Conservation (phyloP, 2,329 filamentous ascomycete genomes). For the Aureobasidium uvarum region DNA sequence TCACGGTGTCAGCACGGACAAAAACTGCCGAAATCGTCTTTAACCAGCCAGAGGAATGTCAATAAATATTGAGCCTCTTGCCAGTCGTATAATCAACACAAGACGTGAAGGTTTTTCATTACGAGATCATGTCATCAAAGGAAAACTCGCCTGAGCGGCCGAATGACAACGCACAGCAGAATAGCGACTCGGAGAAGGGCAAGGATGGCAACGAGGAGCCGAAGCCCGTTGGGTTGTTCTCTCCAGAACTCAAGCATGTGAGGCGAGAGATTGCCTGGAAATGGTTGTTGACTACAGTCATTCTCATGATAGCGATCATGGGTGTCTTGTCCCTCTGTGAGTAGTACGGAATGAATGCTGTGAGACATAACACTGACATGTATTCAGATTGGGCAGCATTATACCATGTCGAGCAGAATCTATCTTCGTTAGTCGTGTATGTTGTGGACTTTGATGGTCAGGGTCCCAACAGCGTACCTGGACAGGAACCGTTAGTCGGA, state of each 20-base stretch:
- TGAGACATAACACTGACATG: not conserved
- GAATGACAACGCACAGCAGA: conserved; percentile 5
- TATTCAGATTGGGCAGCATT: conserved; percentile 56
- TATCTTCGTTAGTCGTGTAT: conserved; percentile 52
- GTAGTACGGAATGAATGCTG: not conserved
- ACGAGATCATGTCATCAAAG: conserved; percentile 9
- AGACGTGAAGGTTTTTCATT: not conserved
- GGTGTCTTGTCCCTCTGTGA: conserved; percentile 52
- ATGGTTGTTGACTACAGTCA: conserved; percentile 47
- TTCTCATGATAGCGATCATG: conserved; percentile 58
- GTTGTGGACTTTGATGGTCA: conserved; percentile 64
- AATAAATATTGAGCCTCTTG: conserved; percentile 5
- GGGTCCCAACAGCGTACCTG: conserved; percentile 50
- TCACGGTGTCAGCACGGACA: not conserved
- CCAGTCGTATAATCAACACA: not conserved
- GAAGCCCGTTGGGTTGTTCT: conserved; percentile 49
- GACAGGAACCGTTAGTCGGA: conserved; percentile 55
- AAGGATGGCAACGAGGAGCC: conserved; percentile 26
- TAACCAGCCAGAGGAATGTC: not conserved
- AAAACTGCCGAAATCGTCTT: not conserved
- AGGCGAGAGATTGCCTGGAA: conserved; percentile 43
- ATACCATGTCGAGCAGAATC: conserved; percentile 51
- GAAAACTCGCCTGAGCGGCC: conserved; percentile 10
- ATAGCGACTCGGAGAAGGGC: conserved; percentile 18
- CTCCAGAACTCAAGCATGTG: conserved; percentile 43